Conservation (phyloP, 2,329 filamentous ascomycete species). For the Chrysoporthe deuterocubensis region DNA sequence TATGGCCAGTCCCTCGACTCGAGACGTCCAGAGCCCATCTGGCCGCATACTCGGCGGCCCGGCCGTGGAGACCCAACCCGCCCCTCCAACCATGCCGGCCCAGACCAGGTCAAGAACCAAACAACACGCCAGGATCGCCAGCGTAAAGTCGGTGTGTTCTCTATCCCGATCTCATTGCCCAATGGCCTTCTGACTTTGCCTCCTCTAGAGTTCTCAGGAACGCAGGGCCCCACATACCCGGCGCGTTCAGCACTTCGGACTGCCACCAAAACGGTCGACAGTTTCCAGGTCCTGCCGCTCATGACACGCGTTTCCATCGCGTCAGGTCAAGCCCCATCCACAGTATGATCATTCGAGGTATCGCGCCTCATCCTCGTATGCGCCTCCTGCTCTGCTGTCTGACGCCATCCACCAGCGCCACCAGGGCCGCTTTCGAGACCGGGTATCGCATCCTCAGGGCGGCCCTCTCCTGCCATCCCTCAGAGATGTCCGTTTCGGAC, state of each 20-base stretch:
- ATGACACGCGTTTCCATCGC: constrained; percentile 27
- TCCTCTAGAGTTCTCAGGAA: constrained; percentile 16
- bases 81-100: constrained; percentile 15
- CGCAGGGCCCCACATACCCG: constrained; percentile 20
- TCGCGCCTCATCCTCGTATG: constrained; percentile 4
- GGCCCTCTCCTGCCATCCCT: not conserved
- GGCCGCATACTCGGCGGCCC: constrained; percentile 29
- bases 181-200: constrained; percentile 22
- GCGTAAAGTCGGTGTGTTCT: constrained; percentile 31
- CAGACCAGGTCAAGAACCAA: constrained; percentile 14
- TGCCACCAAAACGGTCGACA: constrained; percentile 4
- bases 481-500: not conserved
- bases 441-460: constrained; percentile 6
- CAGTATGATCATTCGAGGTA: constrained; percentile 11
- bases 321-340: constrained; percentile 20
- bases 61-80: constrained; percentile 30
- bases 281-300: constrained; percentile 1
- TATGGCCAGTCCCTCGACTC: constrained; percentile 25
- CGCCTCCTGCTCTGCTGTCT: constrained; percentile 3
- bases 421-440: not conserved
- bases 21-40: constrained; percentile 24
- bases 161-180: constrained; percentile 18
- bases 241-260: constrained; percentile 18
- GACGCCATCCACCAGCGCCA: constrained; percentile 7
- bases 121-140: constrained; percentile 24